phyloP scores from a whole-genome alignment of 2,329 filamentous ascomycete genomes.

The Biscogniauxia mediterranea region DNA sequence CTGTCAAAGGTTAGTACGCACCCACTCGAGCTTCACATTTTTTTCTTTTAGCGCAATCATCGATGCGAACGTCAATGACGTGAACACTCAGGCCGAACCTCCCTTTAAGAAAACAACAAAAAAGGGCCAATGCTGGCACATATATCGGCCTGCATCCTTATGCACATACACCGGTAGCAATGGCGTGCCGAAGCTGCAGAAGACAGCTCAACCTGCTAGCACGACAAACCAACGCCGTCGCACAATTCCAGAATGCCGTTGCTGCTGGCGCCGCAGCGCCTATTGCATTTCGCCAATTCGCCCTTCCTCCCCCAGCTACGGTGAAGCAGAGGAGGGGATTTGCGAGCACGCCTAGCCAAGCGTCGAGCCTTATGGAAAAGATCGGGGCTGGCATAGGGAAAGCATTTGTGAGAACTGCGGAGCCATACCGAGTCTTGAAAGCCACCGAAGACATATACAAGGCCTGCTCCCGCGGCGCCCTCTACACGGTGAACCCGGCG shows the following conservation, averaged over 20 bases:
- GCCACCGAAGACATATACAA: constrained; percentile 77
- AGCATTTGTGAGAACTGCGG: constrained; percentile 18
- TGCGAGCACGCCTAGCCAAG: constrained; percentile 34
- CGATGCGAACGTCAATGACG: constrained; percentile 22
- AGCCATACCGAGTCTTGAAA: constrained; percentile 73
- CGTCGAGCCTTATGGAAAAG: constrained; percentile 20
- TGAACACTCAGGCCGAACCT: constrained; percentile 10
- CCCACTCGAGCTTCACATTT: constrained; percentile 1
- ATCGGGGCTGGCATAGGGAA: constrained; percentile 32
- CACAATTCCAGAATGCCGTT: constrained; percentile 22
- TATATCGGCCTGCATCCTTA: background rate
- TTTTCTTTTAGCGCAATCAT: constrained; percentile 1
- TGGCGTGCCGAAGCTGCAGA: constrained; percentile 51
- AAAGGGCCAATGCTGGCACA: constrained; percentile 10
- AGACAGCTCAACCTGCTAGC: constrained; percentile 37
- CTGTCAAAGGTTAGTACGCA: background rate
- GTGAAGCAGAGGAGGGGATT: constrained; percentile 34
- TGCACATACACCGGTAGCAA: constrained; percentile 23
- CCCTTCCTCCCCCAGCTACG: constrained; percentile 6
- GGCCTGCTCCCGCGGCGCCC: constrained; percentile 68
- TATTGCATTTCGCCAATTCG: constrained; percentile 4
- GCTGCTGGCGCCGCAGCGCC: constrained; percentile 10
- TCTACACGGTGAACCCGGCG: constrained; percentile 72
- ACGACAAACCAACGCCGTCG: constrained; percentile 22
- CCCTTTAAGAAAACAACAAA: background rate